Evolutionary conservation across 805 yeast genomes (phyloP).

Genomic region (Schwanniomyces polymorphus): DNA sequence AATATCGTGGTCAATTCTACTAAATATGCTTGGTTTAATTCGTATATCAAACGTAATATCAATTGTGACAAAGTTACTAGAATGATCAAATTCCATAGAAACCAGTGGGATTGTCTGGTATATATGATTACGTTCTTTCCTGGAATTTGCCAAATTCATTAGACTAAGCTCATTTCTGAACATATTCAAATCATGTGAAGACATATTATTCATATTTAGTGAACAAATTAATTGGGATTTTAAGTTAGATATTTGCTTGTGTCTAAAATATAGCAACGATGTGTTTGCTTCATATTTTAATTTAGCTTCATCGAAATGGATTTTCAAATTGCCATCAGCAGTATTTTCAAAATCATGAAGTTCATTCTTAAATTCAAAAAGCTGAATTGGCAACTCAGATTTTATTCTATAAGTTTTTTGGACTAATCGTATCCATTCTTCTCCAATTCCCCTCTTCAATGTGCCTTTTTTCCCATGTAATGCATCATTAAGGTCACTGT

Average conservation of each 20-base stretch:
- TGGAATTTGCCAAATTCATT: conserved; percentile 8
- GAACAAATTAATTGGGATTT: conserved; percentile 11
- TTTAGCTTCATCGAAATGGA: conserved; percentile 13
- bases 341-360: conserved; percentile 3
- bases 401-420: conserved; percentile 8
- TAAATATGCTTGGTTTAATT: conserved; percentile 17
- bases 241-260: conserved; percentile 8
- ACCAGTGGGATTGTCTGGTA: conserved; percentile 4
- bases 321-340: conserved; percentile 4
- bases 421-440: conserved; percentile 11
- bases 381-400: conserved; percentile 9
- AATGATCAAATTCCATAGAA: conserved; percentile 10
- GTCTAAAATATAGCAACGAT: conserved; percentile 8
- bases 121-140: conserved; percentile 7
- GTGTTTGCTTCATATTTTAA: conserved; percentile 7
- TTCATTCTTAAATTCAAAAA: conserved; percentile 2
- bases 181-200: conserved; percentile 1
- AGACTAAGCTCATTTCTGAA: conserved; percentile 14
- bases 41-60: conserved; percentile 12
- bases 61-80: conserved; percentile 9
- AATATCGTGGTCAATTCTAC: conserved; percentile 16
- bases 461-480: conserved; percentile 5
- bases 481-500: conserved; percentile 12
- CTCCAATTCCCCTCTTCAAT: conserved; percentile 1
- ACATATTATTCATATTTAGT: conserved; percentile 6